Conservation (phyloP, 2,329 filamentous ascomycete species). For the Tricladium varicosporioides region DNA sequence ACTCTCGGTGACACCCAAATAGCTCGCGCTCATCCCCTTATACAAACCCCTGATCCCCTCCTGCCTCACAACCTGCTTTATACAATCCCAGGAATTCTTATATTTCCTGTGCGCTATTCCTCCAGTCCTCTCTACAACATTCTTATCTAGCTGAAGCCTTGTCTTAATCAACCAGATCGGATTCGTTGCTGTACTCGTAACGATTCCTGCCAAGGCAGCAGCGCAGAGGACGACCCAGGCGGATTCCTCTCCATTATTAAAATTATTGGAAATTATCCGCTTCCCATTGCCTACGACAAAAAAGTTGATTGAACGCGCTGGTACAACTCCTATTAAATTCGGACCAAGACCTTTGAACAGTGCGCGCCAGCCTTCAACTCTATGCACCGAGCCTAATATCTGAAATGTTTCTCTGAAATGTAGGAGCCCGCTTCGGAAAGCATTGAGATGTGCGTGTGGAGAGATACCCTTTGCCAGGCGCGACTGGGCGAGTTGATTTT, state of each 20-base stretch:
- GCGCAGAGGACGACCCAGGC: constrained; percentile 76
- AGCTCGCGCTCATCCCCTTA: constrained; percentile 86
- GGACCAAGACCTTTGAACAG: constrained; percentile 92
- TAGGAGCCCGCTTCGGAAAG: constrained; percentile 63
- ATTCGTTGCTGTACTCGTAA: constrained; percentile 88
- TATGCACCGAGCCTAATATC: constrained; percentile 78
- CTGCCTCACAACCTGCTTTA: constrained; percentile 73
- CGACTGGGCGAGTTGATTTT: constrained; percentile 71
- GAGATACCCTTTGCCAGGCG: constrained; percentile 53
- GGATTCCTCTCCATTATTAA: constrained; percentile 68
- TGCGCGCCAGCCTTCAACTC: constrained; percentile 77
- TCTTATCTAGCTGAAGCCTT: constrained; percentile 86
- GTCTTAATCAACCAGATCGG: constrained; percentile 98
- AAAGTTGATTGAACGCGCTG: constrained; percentile 89
- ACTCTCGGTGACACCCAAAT: constrained; percentile 85
- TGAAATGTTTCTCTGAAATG: constrained; percentile 85
- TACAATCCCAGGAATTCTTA: constrained; percentile 84
- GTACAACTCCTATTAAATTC: constrained; percentile 85
- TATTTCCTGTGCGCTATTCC: constrained; percentile 64
- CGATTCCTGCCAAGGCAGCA: constrained; percentile 75
- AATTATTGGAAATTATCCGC: constrained; percentile 70
- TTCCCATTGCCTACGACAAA: constrained; percentile 93
- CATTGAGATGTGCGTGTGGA: constrained; percentile 56
- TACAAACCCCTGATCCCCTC: constrained; percentile 84
- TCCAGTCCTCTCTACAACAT: constrained; percentile 60